Evolutionary conservation across 2,329 filamentous ascomycete species (phyloP), one percentile per base, ranked within the genome.

Genomic region (Trichophyton mentagrophytes): DNA sequence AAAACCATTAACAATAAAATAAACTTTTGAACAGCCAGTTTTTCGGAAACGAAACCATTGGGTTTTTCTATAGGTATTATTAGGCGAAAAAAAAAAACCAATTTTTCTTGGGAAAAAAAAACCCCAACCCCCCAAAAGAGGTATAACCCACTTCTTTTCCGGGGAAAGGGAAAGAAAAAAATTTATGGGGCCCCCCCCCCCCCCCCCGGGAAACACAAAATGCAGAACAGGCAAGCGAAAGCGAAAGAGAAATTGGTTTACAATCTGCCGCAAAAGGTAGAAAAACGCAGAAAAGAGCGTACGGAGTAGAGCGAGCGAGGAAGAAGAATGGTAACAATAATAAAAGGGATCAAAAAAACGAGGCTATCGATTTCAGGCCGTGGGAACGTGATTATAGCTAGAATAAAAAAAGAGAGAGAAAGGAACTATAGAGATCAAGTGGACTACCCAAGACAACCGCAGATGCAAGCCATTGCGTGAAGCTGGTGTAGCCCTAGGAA

Each of bases 401-500:
- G n/a, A 25, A n/a, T 17, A 30, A 51, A 51, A 53, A 27, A 22
- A 27, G 27, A 30, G 27, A 30, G 27, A 30, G 27, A 30, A 7
- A 30, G 27, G 20, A 53, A 17, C 33, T 53, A 27, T 53, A 33
- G 6, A 33, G 49, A 53, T 53, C 17, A 53, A 33, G 49, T 53
- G 49, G 49, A 27, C 49, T 53, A 53, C n/a, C 49, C 49, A 33
- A 13, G 27, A 53, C 49, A 53, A 53, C 49, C 49, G 49, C 49
- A 53, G 49, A 53, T 53, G 49, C 49, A 30, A 33, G 49, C 49
- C 49, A 53, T 53, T 33, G 49, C 49, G 49, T 33, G 49, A 53
- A 53, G 49, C 2, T 6, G 49, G 49, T 3, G 22, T 53, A 53
- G 17, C 49, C 49, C 49, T 30, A 27, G 25, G 49, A 13, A 53